Conservation (phyloP, 768 basidiomycete species). For the Phaffia tasmanica region DNA sequence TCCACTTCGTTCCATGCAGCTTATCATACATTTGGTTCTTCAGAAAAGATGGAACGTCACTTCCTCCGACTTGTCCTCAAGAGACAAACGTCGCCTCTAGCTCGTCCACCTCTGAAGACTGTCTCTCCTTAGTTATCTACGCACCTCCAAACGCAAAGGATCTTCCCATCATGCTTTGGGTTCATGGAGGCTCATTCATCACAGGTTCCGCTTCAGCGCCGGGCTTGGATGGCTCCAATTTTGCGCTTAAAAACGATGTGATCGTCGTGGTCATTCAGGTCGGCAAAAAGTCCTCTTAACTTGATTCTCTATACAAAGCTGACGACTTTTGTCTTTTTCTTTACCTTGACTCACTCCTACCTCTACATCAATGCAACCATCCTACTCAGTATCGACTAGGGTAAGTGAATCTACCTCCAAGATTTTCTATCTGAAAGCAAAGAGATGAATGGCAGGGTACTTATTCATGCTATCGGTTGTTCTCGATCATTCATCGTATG, state of each 20-base stretch:
- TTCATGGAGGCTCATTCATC: slow-evolving; percentile 24
- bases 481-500: slow-evolving; percentile 2
- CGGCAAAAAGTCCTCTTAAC: background rate
- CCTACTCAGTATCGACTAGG: slow-evolving; percentile 15
- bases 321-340: background rate
- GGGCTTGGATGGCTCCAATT: slow-evolving; percentile 9
- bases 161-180: slow-evolving; percentile 15
- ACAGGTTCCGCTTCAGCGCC: slow-evolving; percentile 19
- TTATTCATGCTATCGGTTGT: background rate
- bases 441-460: background rate
- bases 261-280: slow-evolving; percentile 22
- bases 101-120: slow-evolving; percentile 8
- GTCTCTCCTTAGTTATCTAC: slow-evolving; percentile 15
- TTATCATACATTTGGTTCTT: background rate
- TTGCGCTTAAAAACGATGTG: background rate
- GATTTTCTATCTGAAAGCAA: background rate
- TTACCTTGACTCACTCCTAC: background rate
- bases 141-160: slow-evolving; percentile 1
- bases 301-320: background rate
- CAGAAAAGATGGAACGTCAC: slow-evolving; percentile 15
- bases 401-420: background rate
- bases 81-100: background rate
- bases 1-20: background rate
- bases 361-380: too few relatives aligned
- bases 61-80: slow-evolving; percentile 23